These are phyloP conservation scores for Brasenia schreberi DNA, from an alignment of 164 flowering plant species.

Conservation along the genomic window DNA sequence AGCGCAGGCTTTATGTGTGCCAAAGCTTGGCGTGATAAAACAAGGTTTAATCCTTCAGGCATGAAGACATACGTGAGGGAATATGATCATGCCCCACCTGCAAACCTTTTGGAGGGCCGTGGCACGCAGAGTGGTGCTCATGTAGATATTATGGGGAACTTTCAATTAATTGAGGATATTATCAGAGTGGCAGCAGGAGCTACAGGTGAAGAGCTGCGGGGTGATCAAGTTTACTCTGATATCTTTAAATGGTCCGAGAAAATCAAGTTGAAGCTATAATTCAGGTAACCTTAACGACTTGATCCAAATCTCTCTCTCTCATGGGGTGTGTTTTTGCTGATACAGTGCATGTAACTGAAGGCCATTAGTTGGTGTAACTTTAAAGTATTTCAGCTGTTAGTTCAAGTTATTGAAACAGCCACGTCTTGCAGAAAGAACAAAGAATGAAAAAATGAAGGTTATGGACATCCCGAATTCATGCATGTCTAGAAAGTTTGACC, in stretches of 20 bases:
- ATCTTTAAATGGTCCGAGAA: constrained; percentile 85
- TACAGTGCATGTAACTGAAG: too few relatives aligned
- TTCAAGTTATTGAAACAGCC: too few relatives aligned
- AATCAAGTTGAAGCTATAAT: constrained; percentile 51
- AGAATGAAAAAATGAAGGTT: too few relatives aligned
- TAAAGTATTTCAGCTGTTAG: too few relatives aligned
- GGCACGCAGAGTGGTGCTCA: constrained; percentile 99
- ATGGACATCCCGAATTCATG: too few relatives aligned
- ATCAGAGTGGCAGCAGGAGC: constrained; percentile 89
- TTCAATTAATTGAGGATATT: constrained; percentile 81
- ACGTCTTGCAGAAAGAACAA: too few relatives aligned
- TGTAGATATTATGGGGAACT: constrained; percentile 97
- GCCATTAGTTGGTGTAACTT: too few relatives aligned
- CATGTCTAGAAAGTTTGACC: too few relatives aligned
- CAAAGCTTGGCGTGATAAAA: constrained; percentile 91
- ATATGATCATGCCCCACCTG: constrained; percentile 84
- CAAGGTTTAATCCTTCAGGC: constrained; percentile 92
- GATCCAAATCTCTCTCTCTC: too few relatives aligned
- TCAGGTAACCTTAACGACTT: neutral
- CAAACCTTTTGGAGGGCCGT: constrained; percentile 83
- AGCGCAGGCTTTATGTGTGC: constrained; percentile 98
- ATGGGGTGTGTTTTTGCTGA: too few relatives aligned
- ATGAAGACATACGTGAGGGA: constrained; percentile 60
- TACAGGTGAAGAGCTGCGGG: constrained; percentile 75
- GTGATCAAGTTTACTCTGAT: constrained; percentile 71